Evolutionary conservation across 2,329 filamentous ascomycete genomes (phyloP), one percentile per base, ranked within the genome.

Genomic region (Sphaerulina vaccinii): DNA sequence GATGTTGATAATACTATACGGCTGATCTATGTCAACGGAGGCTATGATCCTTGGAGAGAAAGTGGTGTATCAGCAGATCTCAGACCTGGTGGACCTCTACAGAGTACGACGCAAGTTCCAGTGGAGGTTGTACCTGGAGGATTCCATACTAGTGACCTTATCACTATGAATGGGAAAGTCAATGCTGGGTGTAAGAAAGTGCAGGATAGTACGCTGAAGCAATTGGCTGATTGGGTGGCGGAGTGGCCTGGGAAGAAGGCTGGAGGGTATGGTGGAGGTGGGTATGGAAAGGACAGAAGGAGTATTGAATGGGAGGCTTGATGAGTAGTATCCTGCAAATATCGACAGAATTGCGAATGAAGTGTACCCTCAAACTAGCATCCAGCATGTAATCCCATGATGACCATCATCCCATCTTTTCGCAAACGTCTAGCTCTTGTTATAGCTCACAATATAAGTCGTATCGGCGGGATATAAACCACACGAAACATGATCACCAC

Each of bases 1-100:
- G 51, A 65, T 49, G 9, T 39, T 5, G 6, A 22, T 9, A 84
- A 84, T 47, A 78, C 75, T 1, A 77, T 75, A 11, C 74, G 81
- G 2, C 67, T 86, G 18, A 71, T 84, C 18, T 84, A 77, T 71
- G 73, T 76, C 5, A 84, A 84, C 58, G 82, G 78, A 37, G 72
- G 81, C 65, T 79, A 71, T 49, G 82, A 85, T 62, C 82, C 82
- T 5, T 85, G 82, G 82, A 72, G 76, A 27, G 74, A 79, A 3
- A 73, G 77, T 0, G 75, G 75, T 3, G 75, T 84, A 0, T 77
- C 75, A 1, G 79, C 78, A 15, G 70, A 74, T 21, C 75, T 76
- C 62, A 72, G 81, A 16, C 79, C 80, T 0, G 78, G 74, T 5
- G 82, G 82, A 0, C 79, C 80, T 1, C 64, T 83, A 13, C 11